These are phyloP conservation scores for Paxillus rubicundulus DNA, from an alignment of 768 basidiomycete species.

Conservation along the genomic window DNA sequence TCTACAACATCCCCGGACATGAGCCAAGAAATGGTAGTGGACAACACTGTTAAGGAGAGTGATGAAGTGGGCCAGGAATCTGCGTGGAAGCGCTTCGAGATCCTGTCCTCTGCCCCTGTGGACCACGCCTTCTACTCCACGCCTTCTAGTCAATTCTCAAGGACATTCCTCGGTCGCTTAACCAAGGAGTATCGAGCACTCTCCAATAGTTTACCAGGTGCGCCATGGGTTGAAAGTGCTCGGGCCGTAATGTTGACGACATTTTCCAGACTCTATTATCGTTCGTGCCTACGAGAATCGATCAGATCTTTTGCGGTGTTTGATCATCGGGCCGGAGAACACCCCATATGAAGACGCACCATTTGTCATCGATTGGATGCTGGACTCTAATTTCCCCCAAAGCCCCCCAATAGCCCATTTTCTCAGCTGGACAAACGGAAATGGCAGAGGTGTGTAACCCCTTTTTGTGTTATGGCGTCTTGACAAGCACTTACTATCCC, in stretches of 20 bases:
- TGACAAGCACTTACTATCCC: neutral
- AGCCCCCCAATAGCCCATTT: slow-evolving; percentile 87
- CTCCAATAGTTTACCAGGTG: slow-evolving; percentile 79
- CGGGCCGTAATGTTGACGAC: slow-evolving; percentile 5
- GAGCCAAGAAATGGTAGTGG: slow-evolving; percentile 29
- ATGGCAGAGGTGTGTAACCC: slow-evolving; percentile 57
- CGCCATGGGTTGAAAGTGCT: slow-evolving; percentile 3
- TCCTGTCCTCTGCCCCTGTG: slow-evolving; percentile 67
- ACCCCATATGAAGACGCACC: slow-evolving; percentile 96
- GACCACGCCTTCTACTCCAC: slow-evolving; percentile 82
- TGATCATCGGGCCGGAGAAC: slow-evolving; percentile 91
- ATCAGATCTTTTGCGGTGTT: slow-evolving; percentile 76
- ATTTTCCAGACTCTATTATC: slow-evolving; percentile 68
- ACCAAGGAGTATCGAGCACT: slow-evolving; percentile 82
- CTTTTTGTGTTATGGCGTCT: neutral
- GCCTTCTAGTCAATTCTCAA: slow-evolving; percentile 60
- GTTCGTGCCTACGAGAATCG: slow-evolving; percentile 91
- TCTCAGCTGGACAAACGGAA: slow-evolving; percentile 91
- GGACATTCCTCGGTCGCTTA: slow-evolving; percentile 72
- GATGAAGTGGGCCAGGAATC: slow-evolving; percentile 36
- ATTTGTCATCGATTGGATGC: slow-evolving; percentile 92
- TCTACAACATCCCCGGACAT: slow-evolving; percentile 31
- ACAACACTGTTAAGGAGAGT: slow-evolving; percentile 26
- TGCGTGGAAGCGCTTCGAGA: slow-evolving; percentile 78
- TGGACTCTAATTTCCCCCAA: slow-evolving; percentile 81